Conservation (phyloP, 768 basidiomycete species). For the Lactifluus volemus region DNA sequence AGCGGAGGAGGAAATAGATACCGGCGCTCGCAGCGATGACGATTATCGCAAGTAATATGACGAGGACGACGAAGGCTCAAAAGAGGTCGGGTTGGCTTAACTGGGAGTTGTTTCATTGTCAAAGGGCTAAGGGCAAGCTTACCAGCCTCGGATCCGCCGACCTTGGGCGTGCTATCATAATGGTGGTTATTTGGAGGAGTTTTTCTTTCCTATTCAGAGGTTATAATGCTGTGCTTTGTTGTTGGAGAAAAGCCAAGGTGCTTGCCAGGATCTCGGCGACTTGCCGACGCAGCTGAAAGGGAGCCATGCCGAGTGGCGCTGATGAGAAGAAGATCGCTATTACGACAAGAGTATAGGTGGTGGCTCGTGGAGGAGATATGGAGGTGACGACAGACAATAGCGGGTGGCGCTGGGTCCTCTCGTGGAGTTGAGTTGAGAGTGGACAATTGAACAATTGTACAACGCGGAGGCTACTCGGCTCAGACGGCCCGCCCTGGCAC, state of each 20-base stretch:
- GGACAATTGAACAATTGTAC: too few species aligned
- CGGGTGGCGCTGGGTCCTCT: background rate
- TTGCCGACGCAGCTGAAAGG: background rate
- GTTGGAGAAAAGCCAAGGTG: background rate
- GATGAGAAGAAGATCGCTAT: background rate
- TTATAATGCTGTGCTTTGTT: constrained; percentile 2
- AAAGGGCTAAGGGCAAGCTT: background rate
- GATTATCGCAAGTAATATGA: constrained; percentile 46
- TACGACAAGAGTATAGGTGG: background rate
- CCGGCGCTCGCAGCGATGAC: constrained; percentile 45
- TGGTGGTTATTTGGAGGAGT: background rate
- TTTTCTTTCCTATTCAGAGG: background rate
- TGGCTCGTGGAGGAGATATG: background rate
- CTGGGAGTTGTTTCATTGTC: background rate
- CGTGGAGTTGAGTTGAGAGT: background rate
- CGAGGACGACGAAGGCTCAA: constrained; percentile 46
- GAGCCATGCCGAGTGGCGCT: background rate
- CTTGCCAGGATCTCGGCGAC: background rate
- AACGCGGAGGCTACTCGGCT: background rate
- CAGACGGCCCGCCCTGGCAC: background rate
- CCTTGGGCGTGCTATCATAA: constrained; percentile 1
- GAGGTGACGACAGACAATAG: background rate
- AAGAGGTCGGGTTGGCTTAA: background rate
- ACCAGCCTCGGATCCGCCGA: constrained; percentile 18
- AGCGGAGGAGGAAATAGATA: constrained; percentile 47